Evolutionary conservation across 1,284 basidiomycete species (phyloP), one percentile per base, ranked within the genome.

Genomic region (Puccinia coronata): DNA sequence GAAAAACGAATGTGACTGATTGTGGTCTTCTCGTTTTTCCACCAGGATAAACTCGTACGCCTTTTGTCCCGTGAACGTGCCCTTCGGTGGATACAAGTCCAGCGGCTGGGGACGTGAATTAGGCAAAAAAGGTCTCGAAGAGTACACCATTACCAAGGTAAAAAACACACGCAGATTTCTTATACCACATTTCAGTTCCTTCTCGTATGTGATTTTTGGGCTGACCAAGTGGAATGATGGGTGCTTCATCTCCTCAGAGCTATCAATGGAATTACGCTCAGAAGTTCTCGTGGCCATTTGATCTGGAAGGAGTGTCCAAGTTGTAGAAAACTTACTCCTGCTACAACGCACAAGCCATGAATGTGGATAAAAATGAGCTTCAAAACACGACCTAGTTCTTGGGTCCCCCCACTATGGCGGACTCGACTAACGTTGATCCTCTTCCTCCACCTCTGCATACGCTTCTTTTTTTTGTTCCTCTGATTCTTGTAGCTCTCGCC

Each of bases 31-130:
- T 6, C 20, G n/a, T 31, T 34, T 16, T 3, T 53, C 16, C 28
- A 28, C 31, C 63, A 73, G 47, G 59, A 69, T 61, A 31, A 67
- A 75, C 57, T 69, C 71, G 8, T 74, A 76, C 61, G 71, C 61
- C 16, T 74, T 76, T 47, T 76, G 73, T 43, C 72, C 41, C 16
- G 78, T 92, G 86, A 93, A 93, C 82, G 92, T 93, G 53, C 95
- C 96, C 0, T 97, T 97, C 84, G 96, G 95, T 34, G 95, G 96
- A 20, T 96, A 94, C 88, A 96, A 95, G 87, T 91, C 91, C 84
- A 90, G 89, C 16, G 93, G 93, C 80, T 91, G 94, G 67, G 94
- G 94, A 12, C 90, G 93, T 77, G 94, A 96, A 87, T 87, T 93
- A 57, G 94, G 94, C 70, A 90, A 94, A 85, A 93, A 94, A 86